Evolutionary conservation across 2,329 filamentous ascomycete species (phyloP), one percentile per base, ranked within the genome.

Genomic region (Calonectria pauciramosa): DNA sequence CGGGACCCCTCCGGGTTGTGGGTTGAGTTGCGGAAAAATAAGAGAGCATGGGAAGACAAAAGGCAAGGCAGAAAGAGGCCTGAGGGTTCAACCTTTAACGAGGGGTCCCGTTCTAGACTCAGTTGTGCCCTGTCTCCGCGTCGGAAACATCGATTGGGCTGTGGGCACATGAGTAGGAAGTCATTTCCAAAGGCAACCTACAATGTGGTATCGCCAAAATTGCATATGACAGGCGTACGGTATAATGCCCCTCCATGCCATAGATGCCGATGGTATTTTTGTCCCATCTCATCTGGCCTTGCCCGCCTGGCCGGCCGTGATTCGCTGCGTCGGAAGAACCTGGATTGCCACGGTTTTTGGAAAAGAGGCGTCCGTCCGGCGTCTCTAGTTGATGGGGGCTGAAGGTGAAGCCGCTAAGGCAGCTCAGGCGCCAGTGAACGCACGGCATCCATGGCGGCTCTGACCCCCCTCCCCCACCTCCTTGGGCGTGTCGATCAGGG

Each of bases 401-500:
- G 30, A 59, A 41, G 60, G 66, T 52, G 49, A 73, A 41, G 32
- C 60, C 41, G 59, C 60, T 28, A 54, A 47, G 18, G n/a, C 28
- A 51, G 36, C 47, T 16, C 56, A 18, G 59, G 49, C 59, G 71
- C 66, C 66, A 30, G 66, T 26, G 56, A 59, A 73, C 75, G 75
- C 75, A 75, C 72, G 67, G 75, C 70, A 71, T 71, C 32, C 56
- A 52, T 34, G 30, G 67, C 71, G 76, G 70, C 74, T 80, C 67
- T 75, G 66, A 34, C 65, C 60, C 30, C 26, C 56, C 49, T 32
- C 65, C 60, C 30, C 26, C 56, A 36, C 26, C n/a, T 49, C 30
- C 44, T 52, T 68, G 41, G 70, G 70, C 69, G 60, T 59, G 75
- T 54, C 68, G 73, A 78, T 76, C 78, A 77, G 75, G 69, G 74